Percentiles rank a stretch among this genome's conserved stretches.
Conservation (phyloP, 306 rosid species). For the Trichosanthes truncata region DNA sequence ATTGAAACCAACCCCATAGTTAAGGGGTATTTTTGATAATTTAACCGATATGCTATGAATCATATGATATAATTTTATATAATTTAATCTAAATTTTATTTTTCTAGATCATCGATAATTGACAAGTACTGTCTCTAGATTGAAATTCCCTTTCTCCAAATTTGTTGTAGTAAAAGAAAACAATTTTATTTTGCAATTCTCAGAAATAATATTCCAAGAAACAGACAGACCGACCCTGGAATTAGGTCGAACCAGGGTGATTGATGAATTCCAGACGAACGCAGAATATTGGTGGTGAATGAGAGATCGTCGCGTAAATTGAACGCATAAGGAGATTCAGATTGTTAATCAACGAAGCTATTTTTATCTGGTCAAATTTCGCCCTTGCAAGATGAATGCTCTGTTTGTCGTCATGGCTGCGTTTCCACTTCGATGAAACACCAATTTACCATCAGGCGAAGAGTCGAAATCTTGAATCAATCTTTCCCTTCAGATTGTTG, state of each 20-base stretch:
- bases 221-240: background rate
- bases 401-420: background rate
- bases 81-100: too few species aligned
- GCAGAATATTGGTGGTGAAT: background rate
- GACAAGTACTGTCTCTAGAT: too few species aligned
- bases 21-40: too few species aligned
- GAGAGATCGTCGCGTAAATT: background rate
- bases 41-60: too few species aligned
- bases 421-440: conserved; percentile 2
- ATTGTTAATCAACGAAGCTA: background rate
- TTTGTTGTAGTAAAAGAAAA: too few species aligned
- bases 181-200: background rate
- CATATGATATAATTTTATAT: too few species aligned
- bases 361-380: background rate
- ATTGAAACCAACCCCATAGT: too few species aligned
- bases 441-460: background rate
- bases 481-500: background rate
- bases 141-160: too few species aligned
- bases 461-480: background rate
- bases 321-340: background rate
- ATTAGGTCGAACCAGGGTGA: background rate
- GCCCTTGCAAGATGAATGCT: background rate
- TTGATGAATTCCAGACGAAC: background rate
- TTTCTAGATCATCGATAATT: too few species aligned
- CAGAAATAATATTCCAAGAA: background rate